Base-by-base conservation (phyloP, 768 basidiomycete genomes). In the Tulasnella sp. region DNA sequence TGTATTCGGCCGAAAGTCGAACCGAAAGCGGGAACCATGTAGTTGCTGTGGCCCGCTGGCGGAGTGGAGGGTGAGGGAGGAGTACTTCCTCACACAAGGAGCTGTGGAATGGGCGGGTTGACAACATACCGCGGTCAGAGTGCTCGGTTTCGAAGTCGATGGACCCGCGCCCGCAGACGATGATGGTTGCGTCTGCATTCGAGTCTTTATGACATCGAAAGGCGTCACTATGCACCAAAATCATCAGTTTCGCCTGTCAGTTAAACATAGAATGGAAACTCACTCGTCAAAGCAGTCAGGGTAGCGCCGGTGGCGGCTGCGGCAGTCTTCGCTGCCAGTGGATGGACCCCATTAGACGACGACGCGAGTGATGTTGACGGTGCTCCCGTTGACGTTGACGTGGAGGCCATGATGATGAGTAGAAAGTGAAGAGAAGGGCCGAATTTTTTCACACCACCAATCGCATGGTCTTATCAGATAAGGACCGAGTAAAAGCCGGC, bases 191-290 rank as follows among this genome's bases (percentile, higher is more conserved):
- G 96, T 98, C 71, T 99, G 96, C 17, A 99, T 75, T 27, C 96
- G 83, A 11, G 95, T 98, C 72, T 98, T 98, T 65, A 98, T 80
- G 56, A 99, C 92, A 72, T 99, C 96, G 70, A 99, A 99, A 2
- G 96, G 96, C 2, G 95, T 98, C 96, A 99, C 95, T 98, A 69
- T 27, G 42, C 32, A 5, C 38, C 30, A n/a, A 29, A 1, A 19
- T 27, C 15, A 38, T 49, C 21, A 38, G 30, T 43, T 50, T 26
- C 4, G 2, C 47, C 17, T 15, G 7, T 21, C 26, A 21, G 38
- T 54, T 5, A 7, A 55, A 19, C 10, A 26, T 17, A 38, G 17
- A 45, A 62, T 53, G n/a, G 56, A 67, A 61, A 73, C 82, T 41
- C 68, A 88, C 89, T 92, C 5, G 89, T 89, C 38, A 92, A 72